phyloP scores from a whole-genome alignment of 805 yeast species.

The Isabelozyma rhagii region DNA sequence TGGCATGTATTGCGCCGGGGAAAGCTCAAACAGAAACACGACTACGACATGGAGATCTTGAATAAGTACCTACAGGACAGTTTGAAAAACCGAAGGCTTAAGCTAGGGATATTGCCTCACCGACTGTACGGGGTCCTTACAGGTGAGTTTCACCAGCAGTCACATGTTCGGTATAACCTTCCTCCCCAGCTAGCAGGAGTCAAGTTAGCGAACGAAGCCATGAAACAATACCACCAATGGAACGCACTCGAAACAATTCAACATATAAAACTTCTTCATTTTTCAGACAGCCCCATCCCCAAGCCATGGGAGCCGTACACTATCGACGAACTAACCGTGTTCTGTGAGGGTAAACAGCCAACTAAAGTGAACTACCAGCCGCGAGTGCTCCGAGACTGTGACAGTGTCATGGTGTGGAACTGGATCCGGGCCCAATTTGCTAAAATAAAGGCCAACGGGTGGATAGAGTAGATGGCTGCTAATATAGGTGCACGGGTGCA shows the following conservation, averaged over 20 bases:
- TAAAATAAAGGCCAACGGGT: not conserved
- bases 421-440: slow-evolving; percentile 20
- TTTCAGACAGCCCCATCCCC: slow-evolving; percentile 62
- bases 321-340: not conserved
- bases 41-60: slow-evolving; percentile 55
- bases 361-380: not conserved
- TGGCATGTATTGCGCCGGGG: slow-evolving; percentile 21
- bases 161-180: slow-evolving; percentile 40
- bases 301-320: slow-evolving; percentile 54
- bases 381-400: slow-evolving; percentile 21
- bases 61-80: slow-evolving; percentile 33
- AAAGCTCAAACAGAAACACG: slow-evolving; percentile 23
- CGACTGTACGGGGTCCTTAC: slow-evolving; percentile 48
- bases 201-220: not conserved
- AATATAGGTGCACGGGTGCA: no score
- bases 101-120: slow-evolving; percentile 46
- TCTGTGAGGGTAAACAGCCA: not conserved
- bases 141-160: slow-evolving; percentile 41
- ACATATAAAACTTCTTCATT: slow-evolving; percentile 51
- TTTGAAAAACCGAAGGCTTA: slow-evolving; percentile 9
- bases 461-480: not conserved
- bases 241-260: slow-evolving; percentile 18
- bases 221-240: slow-evolving; percentile 25
- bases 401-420: slow-evolving; percentile 29
- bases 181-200: slow-evolving; percentile 27